Evolutionary conservation across 306 rosid species (phyloP).

Genomic region (Cyamopsis tetragonoloba): DNA sequence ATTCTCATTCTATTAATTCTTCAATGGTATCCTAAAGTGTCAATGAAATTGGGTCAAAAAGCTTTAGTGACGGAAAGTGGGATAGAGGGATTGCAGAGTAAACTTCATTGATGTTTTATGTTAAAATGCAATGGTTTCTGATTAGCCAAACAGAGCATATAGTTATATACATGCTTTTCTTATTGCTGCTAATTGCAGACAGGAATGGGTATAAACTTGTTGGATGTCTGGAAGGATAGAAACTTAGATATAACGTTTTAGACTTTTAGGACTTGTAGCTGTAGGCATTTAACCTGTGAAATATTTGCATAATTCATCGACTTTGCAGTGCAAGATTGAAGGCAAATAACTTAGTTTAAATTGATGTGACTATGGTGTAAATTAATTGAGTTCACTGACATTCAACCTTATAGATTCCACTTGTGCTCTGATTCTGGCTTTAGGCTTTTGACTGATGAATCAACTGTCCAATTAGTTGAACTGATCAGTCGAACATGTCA

Average conservation of each 20-base stretch:
- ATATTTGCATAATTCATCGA: background rate
- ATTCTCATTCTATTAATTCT: no score
- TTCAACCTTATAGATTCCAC: background rate
- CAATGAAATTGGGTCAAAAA: no score
- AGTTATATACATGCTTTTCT: background rate
- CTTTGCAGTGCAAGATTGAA: no score
- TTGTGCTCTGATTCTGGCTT: background rate
- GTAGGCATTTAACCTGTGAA: constrained; percentile 3
- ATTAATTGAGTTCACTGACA: background rate
- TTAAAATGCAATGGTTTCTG: background rate
- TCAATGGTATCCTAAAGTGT: no score
- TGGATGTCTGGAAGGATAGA: constrained; percentile 7
- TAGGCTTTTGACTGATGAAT: background rate
- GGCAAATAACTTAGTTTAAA: background rate
- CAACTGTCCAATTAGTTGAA: background rate
- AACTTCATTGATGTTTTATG: background rate
- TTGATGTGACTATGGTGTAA: background rate
- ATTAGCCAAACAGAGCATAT: constrained; percentile 1
- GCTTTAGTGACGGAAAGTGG: no score
- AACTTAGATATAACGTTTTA: background rate
- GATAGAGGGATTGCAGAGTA: no score
- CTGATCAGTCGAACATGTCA: background rate
- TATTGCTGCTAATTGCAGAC: background rate
- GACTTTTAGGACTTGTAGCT: no score
- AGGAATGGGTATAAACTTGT: background rate